Evolutionary conservation across 2,329 filamentous ascomycete species (phyloP).

Genomic region (Microcyclosporella mali): DNA sequence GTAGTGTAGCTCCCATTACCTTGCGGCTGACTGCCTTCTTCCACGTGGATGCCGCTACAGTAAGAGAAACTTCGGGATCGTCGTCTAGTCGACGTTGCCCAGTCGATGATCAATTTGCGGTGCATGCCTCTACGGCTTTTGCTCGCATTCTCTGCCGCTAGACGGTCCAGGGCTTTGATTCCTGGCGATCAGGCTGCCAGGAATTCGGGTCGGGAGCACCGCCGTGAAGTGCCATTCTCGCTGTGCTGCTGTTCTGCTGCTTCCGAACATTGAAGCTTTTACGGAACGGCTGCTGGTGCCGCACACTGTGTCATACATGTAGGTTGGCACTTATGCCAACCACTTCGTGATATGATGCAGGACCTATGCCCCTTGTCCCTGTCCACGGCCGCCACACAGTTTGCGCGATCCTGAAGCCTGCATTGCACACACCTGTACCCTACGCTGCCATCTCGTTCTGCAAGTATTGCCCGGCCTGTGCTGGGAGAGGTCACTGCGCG

Average conservation of each 20-base stretch:
- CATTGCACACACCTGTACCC: background rate
- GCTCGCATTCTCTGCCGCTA: conserved; percentile 9
- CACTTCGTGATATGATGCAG: conserved; percentile 18
- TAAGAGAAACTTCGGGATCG: conserved; percentile 8
- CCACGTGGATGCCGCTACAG: conserved; percentile 14
- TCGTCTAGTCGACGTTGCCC: conserved; percentile 1
- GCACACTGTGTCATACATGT: conserved; percentile 11
- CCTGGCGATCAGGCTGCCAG: conserved; percentile 12
- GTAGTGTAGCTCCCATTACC: background rate
- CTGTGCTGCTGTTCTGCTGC: too few species aligned
- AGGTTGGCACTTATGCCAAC: conserved; percentile 13
- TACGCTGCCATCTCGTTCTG: conserved; percentile 16
- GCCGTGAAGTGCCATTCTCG: background rate
- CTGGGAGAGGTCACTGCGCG: conserved; percentile 13
- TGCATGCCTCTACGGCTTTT: background rate
- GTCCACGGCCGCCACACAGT: conserved; percentile 13
- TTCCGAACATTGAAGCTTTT: too few species aligned
- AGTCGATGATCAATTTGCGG: too few species aligned
- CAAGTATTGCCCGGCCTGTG: conserved; percentile 11
- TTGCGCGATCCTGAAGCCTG: conserved; percentile 13
- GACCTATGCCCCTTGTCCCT: conserved; percentile 16
- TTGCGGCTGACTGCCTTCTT: conserved; percentile 6
- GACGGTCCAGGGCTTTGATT: conserved; percentile 4
- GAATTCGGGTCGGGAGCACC: conserved; percentile 7
- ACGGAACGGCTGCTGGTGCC: conserved; percentile 6